These are phyloP conservation scores for Pichia sp. DNA, from an alignment of 1,139 yeast genomes.

Conservation along the genomic window DNA sequence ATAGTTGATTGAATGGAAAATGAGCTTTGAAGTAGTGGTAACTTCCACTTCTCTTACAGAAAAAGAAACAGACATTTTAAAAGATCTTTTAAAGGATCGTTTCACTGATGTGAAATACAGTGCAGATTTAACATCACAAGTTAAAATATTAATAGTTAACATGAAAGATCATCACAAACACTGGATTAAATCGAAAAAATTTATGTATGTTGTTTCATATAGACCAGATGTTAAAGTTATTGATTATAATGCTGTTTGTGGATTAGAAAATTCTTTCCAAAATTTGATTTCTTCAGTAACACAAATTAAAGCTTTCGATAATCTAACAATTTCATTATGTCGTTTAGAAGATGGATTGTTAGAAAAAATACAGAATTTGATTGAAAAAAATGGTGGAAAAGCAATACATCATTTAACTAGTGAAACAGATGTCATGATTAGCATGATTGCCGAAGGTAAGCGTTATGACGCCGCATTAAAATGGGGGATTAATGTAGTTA, in stretches of 20 bases:
- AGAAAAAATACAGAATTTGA: slow-evolving; percentile 32
- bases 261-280: not conserved
- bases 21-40: slow-evolving; percentile 7
- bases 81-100: not conserved
- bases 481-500: slow-evolving; percentile 65
- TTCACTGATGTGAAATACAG: slow-evolving; percentile 16
- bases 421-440: slow-evolving; percentile 46
- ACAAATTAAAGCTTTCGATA: slow-evolving; percentile 20
- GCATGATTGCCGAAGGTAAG: slow-evolving; percentile 48
- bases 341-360: slow-evolving; percentile 19
- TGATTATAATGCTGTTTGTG: slow-evolving; percentile 37
- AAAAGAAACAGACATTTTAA: slow-evolving; percentile 11
- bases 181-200: slow-evolving; percentile 27
- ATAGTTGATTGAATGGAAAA: too few relatives aligned
- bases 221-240: slow-evolving; percentile 57
- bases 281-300: not conserved
- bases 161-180: slow-evolving; percentile 14
- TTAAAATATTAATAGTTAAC: slow-evolving; percentile 22
- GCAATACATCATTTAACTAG: slow-evolving; percentile 50
- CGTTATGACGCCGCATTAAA: slow-evolving; percentile 56
- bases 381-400: slow-evolving; percentile 52
- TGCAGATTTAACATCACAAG: slow-evolving; percentile 26
- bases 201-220: slow-evolving; percentile 45
- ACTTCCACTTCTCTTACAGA: slow-evolving; percentile 26
- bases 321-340: slow-evolving; percentile 24